A percentile compares a stretch with the other conserved stretches of the same genome.
Conservation (phyloP, 2,329 filamentous ascomycete genomes). For the Lecanicillium sp. region DNA sequence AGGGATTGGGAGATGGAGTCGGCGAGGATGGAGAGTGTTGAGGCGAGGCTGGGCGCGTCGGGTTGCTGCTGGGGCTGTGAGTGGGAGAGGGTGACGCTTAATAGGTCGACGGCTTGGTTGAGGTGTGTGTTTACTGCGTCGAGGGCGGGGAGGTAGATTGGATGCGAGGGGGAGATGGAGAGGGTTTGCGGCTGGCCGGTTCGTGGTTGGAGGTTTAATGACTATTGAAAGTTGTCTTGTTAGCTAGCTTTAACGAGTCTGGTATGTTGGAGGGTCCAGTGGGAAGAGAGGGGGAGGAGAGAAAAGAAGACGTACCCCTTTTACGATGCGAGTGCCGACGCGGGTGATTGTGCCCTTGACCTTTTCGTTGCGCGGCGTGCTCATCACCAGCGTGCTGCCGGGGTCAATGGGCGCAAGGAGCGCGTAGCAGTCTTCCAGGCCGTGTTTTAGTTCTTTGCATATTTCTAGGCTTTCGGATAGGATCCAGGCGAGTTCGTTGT, state of each 20-base stretch:
- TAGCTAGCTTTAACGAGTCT: slow-evolving; percentile 8
- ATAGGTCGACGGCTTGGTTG: slow-evolving; percentile 74
- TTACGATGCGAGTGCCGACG: slow-evolving; percentile 82
- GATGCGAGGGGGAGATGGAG: slow-evolving; percentile 36
- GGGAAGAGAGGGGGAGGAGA: slow-evolving; percentile 2
- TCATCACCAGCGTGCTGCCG: slow-evolving; percentile 82
- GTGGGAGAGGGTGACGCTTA: slow-evolving; percentile 61
- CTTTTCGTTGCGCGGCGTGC: slow-evolving; percentile 75
- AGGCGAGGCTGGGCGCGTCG: slow-evolving; percentile 48
- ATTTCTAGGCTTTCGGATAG: slow-evolving; percentile 38
- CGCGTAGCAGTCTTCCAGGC: slow-evolving; percentile 81
- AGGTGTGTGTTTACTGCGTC: slow-evolving; percentile 67
- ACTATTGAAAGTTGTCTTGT: slow-evolving; percentile 39
- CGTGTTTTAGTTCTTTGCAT: slow-evolving; percentile 45
- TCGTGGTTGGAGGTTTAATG: slow-evolving; percentile 67
- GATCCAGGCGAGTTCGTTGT: slow-evolving; percentile 48
- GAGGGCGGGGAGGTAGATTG: slow-evolving; percentile 59
- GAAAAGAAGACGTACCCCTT: slow-evolving; percentile 57
- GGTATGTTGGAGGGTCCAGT: not conserved
- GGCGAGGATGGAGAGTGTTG: slow-evolving; percentile 47
- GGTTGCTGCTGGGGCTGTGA: slow-evolving; percentile 20
- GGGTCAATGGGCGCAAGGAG: slow-evolving; percentile 78
- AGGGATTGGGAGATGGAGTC: slow-evolving; percentile 44
- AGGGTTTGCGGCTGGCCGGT: slow-evolving; percentile 50
- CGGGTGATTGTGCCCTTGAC: slow-evolving; percentile 91